Evolutionary conservation across 1,284 basidiomycete genomes (phyloP), one percentile per base, ranked within the genome.

Genomic region (Uromyces viciae-fabae): DNA sequence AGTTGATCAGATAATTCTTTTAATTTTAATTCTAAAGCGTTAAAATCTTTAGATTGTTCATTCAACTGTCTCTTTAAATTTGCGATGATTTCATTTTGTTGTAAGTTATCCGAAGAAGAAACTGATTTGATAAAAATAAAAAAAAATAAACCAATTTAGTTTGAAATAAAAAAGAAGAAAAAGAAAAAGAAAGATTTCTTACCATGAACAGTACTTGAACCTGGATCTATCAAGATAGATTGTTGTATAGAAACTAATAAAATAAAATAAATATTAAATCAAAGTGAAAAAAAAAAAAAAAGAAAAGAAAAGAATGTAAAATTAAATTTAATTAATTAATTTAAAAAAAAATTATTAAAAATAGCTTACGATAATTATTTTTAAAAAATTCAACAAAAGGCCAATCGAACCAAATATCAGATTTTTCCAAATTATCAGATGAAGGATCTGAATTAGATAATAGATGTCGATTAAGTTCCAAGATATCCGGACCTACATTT

Each of bases 341-440:
- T 33, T n/a, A 38, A 22, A n/a, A 33, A 49, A 42, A 42, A 40
- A 71, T 36, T 43, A 43, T 76, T 28, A 80, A 52, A 40, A 46
- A 68, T 1, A 1, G 88, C 93, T 85, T 83, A 95, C 95, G 93
- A 84, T 94, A 96, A 85, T 96, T 95, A 75, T 94, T 94, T 87
- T 98, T 98, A 92, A 94, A 95, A 85, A 98, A 99, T 86, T 99
- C 96, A n/a, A 98, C 91, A 87, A 98, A 99, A 1, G 91, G 90
- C 94, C 95, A 98, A 85, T 98, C 95, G 85, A 99, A 94, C 96
- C 95, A 99, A 43, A 98, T 88, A 85, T 95, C 95, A 54, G 69
- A 22, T n/a, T 90, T 90, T 83, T 84, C 25, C n/a, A n/a, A n/a
- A 90, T 84, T 83, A 28, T 84, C 84, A 25, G 84, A 83, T 17